Evolutionary conservation across 768 basidiomycete species (phyloP).

Genomic region (Lactarius evosmus): DNA sequence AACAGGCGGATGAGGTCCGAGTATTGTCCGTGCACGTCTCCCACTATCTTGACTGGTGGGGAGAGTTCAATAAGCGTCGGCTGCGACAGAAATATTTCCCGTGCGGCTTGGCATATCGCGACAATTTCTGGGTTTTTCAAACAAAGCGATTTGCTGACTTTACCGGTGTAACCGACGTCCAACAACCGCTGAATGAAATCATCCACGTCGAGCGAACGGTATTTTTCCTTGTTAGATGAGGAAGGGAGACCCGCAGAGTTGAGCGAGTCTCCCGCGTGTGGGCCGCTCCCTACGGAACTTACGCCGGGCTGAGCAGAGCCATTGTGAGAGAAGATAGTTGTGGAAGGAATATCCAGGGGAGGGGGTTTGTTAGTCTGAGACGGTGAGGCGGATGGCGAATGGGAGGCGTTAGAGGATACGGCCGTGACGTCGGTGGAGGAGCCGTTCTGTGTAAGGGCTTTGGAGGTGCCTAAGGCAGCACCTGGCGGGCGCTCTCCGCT

Average conservation of each 20-base stretch:
- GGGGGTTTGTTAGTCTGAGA: slow-evolving; percentile 40
- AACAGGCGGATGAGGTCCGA: slow-evolving; percentile 97
- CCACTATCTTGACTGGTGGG: slow-evolving; percentile 98
- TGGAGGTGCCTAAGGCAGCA: slow-evolving; percentile 28
- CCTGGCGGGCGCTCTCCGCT: slow-evolving; percentile 37
- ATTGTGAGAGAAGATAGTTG: slow-evolving; percentile 77
- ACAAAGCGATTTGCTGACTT: slow-evolving; percentile 93
- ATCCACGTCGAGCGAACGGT: slow-evolving; percentile 84
- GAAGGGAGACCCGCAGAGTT: slow-evolving; percentile 34
- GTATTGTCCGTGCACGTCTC: slow-evolving; percentile 99
- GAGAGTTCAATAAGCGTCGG: slow-evolving; percentile 96
- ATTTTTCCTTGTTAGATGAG: slow-evolving; percentile 50
- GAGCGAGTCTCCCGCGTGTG: slow-evolving; percentile 39
- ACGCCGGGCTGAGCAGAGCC: slow-evolving; percentile 43
- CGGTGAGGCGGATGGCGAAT: slow-evolving; percentile 32
- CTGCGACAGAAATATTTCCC: slow-evolving; percentile 94
- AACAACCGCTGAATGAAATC: slow-evolving; percentile 97
- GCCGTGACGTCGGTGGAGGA: slow-evolving; percentile 41
- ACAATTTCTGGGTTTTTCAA: slow-evolving; percentile 96
- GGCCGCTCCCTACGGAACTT: slow-evolving; percentile 46
- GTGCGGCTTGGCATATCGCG: slow-evolving; percentile 89
- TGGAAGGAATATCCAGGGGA: slow-evolving; percentile 74
- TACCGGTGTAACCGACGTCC: slow-evolving; percentile 96
- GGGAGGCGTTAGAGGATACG: slow-evolving; percentile 33
- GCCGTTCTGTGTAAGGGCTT: slow-evolving; percentile 24